Percentiles rank a stretch among this genome's conserved stretches.
These are phyloP conservation scores for Gaillardinia entomophila DNA, from an alignment of 805 yeast species.

Conservation along the genomic window DNA sequence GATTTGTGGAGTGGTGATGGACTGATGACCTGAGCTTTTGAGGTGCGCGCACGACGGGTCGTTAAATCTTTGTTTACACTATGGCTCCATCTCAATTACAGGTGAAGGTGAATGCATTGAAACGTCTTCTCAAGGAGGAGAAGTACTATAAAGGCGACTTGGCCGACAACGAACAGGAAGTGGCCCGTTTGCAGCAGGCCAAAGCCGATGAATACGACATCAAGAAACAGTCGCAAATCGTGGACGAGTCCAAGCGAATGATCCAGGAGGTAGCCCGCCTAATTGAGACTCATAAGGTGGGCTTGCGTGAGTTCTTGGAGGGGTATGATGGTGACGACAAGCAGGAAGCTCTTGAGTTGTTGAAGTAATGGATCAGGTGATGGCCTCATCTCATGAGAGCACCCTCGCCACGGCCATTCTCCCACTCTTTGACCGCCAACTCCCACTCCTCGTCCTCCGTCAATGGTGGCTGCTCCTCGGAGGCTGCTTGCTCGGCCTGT, in stretches of 20 bases:
- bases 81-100: slow-evolving; percentile 71
- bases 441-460: slow-evolving; percentile 73
- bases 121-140: slow-evolving; percentile 65
- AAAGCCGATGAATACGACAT: slow-evolving; percentile 61
- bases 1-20: too few species aligned
- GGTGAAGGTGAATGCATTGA: slow-evolving; percentile 65
- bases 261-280: slow-evolving; percentile 17
- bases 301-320: slow-evolving; percentile 35
- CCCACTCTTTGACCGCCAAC: slow-evolving; percentile 24
- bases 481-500: slow-evolving; percentile 33
- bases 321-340: slow-evolving; percentile 31
- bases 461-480: slow-evolving; percentile 31
- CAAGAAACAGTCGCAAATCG: slow-evolving; percentile 39
- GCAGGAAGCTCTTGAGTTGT: slow-evolving; percentile 18
- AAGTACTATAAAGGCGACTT: slow-evolving; percentile 54
- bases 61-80: slow-evolving; percentile 1
- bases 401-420: slow-evolving; percentile 12
- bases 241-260: slow-evolving; percentile 35
- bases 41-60: too few species aligned
- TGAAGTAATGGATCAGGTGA: slow-evolving; percentile 3
- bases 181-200: slow-evolving; percentile 41
- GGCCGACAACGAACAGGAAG: slow-evolving; percentile 43
- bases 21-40: too few species aligned
- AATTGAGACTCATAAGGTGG: slow-evolving; percentile 25
- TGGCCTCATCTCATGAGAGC: slow-evolving; percentile 58